phyloP scores from a whole-genome alignment of 768 basidiomycete genomes.

The Russula vinacea region DNA sequence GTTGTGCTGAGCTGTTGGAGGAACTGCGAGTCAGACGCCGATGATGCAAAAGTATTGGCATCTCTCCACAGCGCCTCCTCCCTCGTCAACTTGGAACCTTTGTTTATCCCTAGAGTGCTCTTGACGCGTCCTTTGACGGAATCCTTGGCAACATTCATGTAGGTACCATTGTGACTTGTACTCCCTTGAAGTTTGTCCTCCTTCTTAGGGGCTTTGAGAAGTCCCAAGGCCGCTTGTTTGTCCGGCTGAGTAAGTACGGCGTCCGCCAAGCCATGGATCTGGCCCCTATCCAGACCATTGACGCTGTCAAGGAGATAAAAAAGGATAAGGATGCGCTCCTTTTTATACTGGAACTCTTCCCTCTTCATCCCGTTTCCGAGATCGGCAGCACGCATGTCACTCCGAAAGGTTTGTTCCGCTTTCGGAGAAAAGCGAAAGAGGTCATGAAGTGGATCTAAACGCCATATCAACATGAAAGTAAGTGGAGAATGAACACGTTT shows the following conservation, averaged over 20 bases:
- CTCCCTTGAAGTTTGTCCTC: not conserved
- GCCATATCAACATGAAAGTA: not conserved
- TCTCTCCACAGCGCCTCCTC: constrained; percentile 12
- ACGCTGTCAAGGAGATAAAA: not conserved
- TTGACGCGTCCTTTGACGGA: not conserved
- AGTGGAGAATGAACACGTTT: too few relatives aligned
- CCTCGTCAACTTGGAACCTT: not conserved
- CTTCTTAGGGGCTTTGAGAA: constrained; percentile 3
- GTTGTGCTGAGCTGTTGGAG: not conserved
- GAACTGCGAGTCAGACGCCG: constrained; percentile 18
- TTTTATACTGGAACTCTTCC: constrained; percentile 5
- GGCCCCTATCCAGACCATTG: not conserved
- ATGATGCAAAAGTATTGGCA: constrained; percentile 1
- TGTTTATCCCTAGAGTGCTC: not conserved
- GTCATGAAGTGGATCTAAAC: constrained; percentile 5
- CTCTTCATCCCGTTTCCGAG: constrained; percentile 4
- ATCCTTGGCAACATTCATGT: not conserved
- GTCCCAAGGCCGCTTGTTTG: not conserved
- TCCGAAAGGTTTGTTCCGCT: not conserved
- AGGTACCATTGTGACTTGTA: not conserved
- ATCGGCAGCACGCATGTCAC: constrained; percentile 1
- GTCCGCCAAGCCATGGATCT: not conserved
- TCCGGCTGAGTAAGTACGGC: constrained; percentile 5
- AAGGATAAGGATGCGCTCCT: constrained; percentile 9
- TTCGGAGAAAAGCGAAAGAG: constrained; percentile 15